Conservation (phyloP, 768 basidiomycete genomes). For the Naematelia encephala region DNA sequence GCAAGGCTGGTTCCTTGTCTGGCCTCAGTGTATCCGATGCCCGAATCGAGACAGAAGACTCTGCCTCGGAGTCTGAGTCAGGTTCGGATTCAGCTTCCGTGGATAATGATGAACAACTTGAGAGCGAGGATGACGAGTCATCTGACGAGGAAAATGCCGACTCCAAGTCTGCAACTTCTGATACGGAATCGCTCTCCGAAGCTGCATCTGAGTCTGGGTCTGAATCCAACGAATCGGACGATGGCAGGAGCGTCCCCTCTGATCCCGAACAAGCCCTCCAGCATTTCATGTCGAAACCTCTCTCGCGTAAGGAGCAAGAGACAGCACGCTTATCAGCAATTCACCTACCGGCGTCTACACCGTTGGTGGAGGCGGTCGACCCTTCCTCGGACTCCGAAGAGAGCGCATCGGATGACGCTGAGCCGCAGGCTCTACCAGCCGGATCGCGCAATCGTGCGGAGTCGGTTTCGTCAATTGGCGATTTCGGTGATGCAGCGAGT, state of each 20-base stretch:
- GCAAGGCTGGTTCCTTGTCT: slow-evolving; percentile 27
- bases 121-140: not conserved
- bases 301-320: slow-evolving; percentile 17
- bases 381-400: not conserved
- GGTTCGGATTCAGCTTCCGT: slow-evolving; percentile 1
- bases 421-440: slow-evolving; percentile 11
- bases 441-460: slow-evolving; percentile 4
- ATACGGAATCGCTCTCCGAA: not conserved
- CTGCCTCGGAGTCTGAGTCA: slow-evolving; percentile 21
- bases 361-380: not conserved
- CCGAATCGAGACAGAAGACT: slow-evolving; percentile 30
- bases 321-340: slow-evolving; percentile 23
- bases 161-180: slow-evolving; percentile 2
- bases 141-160: slow-evolving; percentile 6
- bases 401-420: slow-evolving; percentile 4
- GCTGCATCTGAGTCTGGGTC: slow-evolving; percentile 9
- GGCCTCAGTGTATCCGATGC: slow-evolving; percentile 39
- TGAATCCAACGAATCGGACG: not conserved
- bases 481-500: slow-evolving; percentile 13
- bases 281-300: slow-evolving; percentile 21
- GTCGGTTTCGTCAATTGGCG: slow-evolving; percentile 33
- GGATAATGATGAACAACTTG: not conserved
- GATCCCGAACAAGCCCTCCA: slow-evolving; percentile 9
- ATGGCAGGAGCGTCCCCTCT: not conserved
- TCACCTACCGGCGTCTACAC: slow-evolving; percentile 10